phyloP scores from a whole-genome alignment of 805 yeast species.

The Saccharomycopsis lassenensis region DNA sequence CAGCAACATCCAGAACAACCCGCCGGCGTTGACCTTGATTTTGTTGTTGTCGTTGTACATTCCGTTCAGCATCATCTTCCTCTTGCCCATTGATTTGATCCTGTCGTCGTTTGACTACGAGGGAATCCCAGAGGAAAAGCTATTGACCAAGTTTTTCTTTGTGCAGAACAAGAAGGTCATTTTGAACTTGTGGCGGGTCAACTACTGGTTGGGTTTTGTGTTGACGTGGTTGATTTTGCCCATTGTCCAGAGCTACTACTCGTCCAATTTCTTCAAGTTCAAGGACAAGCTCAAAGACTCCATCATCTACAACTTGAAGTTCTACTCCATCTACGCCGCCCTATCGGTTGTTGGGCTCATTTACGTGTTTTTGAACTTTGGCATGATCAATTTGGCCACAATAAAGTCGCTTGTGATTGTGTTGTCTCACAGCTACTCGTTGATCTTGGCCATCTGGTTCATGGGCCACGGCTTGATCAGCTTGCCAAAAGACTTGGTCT shows the following conservation, averaged over 20 bases:
- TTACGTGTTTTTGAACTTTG: constrained; percentile 47
- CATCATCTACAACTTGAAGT: constrained; percentile 41
- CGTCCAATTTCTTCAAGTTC: constrained; percentile 53
- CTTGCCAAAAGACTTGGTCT: constrained; percentile 38
- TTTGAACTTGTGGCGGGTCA: constrained; percentile 55
- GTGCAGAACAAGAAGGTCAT: constrained; percentile 36
- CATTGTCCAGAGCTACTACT: constrained; percentile 57
- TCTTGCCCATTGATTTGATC: constrained; percentile 66
- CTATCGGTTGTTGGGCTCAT: constrained; percentile 43
- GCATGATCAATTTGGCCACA: constrained; percentile 41
- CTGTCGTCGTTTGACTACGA: neutral
- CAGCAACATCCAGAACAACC: constrained; percentile 27
- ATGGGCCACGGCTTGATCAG: constrained; percentile 74
- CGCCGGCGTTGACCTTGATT: constrained; percentile 35
- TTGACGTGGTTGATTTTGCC: constrained; percentile 74
- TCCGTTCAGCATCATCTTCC: constrained; percentile 63
- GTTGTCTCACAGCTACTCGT: constrained; percentile 63
- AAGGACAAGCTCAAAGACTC: constrained; percentile 44
- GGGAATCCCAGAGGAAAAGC: neutral
- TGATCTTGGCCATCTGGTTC: constrained; percentile 67
- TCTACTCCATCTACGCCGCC: constrained; percentile 46
- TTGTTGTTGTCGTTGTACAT: constrained; percentile 53
- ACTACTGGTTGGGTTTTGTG: constrained; percentile 73
- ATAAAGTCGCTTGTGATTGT: constrained; percentile 64
- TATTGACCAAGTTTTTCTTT: constrained; percentile 27